A percentile compares a stretch with the other conserved stretches of the same genome.
These are phyloP conservation scores for Beauveria australis DNA, from an alignment of 2,329 filamentous ascomycete genomes.

Conservation along the genomic window DNA sequence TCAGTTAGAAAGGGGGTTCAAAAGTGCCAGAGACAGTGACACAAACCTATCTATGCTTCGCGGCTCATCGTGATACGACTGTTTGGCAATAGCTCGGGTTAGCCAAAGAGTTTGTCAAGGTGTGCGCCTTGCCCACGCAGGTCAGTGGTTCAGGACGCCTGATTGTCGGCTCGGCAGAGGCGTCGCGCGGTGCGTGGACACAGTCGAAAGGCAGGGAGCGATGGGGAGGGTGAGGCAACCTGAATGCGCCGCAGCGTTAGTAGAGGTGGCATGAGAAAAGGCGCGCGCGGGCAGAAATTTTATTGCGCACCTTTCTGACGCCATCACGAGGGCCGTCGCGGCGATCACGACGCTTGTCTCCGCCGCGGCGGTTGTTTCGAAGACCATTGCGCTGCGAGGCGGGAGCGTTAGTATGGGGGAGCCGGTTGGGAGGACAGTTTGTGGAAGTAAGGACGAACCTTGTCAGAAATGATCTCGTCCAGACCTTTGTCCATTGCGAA, in stretches of 20 bases:
- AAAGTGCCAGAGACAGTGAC: background rate
- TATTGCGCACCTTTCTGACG: slow-evolving; percentile 69
- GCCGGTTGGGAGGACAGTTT: slow-evolving; percentile 10
- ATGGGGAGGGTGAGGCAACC: slow-evolving; percentile 28
- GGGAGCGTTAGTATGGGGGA: slow-evolving; percentile 15
- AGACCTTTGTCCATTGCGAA: slow-evolving; percentile 45
- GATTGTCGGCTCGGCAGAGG: slow-evolving; percentile 2
- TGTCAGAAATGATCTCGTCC: slow-evolving; percentile 49
- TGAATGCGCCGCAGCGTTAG: slow-evolving; percentile 14
- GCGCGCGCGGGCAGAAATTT: slow-evolving; percentile 9
- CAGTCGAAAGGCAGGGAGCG: slow-evolving; percentile 19
- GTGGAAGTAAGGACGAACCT: slow-evolving; percentile 22
- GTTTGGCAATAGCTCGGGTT: slow-evolving; percentile 32
- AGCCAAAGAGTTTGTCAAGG: slow-evolving; percentile 30
- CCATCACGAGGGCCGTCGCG: slow-evolving; percentile 65
- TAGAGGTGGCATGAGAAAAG: background rate
- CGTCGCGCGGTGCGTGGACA: slow-evolving; percentile 22
- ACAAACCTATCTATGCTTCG: slow-evolving; percentile 63
- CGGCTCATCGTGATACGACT: slow-evolving; percentile 55
- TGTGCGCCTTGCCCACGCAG: slow-evolving; percentile 21
- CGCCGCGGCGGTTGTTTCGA: slow-evolving; percentile 25
- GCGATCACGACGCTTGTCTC: slow-evolving; percentile 28
- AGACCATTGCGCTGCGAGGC: slow-evolving; percentile 24
- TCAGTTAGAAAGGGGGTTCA: no score
- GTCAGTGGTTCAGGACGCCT: slow-evolving; percentile 6